Evolutionary conservation across 2,329 filamentous ascomycete genomes (phyloP), one percentile per base, ranked within the genome.

Genomic region (Sphaceloma murrayae): DNA sequence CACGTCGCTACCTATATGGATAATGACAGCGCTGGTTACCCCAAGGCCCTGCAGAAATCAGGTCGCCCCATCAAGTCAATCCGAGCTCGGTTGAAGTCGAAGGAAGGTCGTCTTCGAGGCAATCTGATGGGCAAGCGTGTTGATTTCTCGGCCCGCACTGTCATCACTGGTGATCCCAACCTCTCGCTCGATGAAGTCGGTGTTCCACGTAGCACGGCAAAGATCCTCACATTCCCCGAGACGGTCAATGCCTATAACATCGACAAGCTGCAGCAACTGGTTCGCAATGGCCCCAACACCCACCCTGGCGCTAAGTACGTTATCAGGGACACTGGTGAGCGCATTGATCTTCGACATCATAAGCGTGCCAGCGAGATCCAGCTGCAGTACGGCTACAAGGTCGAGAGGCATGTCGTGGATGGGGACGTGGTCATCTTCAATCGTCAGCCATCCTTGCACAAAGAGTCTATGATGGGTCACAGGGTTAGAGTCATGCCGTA

Each of bases 391-490:
- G 93, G 93, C 38, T 96, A 89, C 89, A 96, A 95, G 62, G 93
- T 99, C 26, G 91, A 99, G 67, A 82, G 91, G 50, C 91, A 99
- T 65, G 78, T 99, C 52, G 80, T 94, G 57, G 86, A 94, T 57
- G 89, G 89, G 47, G 91, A 99, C 64, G 93, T 86, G 53, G 96
- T 99, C 66, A 88, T 98, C 59, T 99, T 99, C 78, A 99, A 98
- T 64, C 91, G 91, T 73, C 91, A 99, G 62, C 91, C 91, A 1
- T 99, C 91, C 26, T 73, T 99, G 58, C 91, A 99, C 74, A 99
- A 99, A 66, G 91, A 98, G 62, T 98, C 91, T 49, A 99, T 98
- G 91, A 98, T 98, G 93, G 91, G 86, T 64, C 91, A 99, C 66
- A 80, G 86, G 56, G 91, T 98, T 51, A 82, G 82, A 49, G 91